Evolutionary conservation across 2,329 filamentous ascomycete genomes (phyloP).

Genomic region (Thielaviopsis musarum): DNA sequence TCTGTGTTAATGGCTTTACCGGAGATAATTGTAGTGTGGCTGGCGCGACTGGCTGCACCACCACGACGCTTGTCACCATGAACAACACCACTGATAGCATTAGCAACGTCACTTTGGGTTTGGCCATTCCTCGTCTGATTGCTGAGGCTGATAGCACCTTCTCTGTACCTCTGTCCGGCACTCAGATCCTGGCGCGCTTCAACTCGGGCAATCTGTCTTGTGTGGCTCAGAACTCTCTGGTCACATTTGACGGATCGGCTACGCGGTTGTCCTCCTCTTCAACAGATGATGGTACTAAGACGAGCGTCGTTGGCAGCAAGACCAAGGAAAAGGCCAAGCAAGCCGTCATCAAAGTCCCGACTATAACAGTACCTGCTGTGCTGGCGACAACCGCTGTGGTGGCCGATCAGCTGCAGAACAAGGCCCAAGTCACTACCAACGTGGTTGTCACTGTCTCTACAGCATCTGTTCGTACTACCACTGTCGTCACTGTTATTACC

Average conservation of each 20-base stretch:
- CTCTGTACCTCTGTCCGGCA: slow-evolving; percentile 55
- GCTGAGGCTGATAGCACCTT: slow-evolving; percentile 48
- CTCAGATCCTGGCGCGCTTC: slow-evolving; percentile 57
- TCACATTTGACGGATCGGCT: slow-evolving; percentile 56
- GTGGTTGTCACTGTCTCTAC: slow-evolving; percentile 6
- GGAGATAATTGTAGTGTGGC: slow-evolving; percentile 33
- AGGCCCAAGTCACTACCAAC: background rate
- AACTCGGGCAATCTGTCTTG: slow-evolving; percentile 63
- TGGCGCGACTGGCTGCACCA: slow-evolving; percentile 35
- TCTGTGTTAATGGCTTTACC: slow-evolving; percentile 80
- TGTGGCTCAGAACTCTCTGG: slow-evolving; percentile 67
- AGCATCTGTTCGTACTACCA: slow-evolving; percentile 1
- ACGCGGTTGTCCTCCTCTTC: slow-evolving; percentile 16
- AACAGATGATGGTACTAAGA: slow-evolving; percentile 16
- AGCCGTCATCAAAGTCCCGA: background rate
- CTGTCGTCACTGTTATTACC: slow-evolving; percentile 9
- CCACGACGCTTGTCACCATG: slow-evolving; percentile 27
- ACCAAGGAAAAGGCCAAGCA: slow-evolving; percentile 9
- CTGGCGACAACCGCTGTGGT: background rate
- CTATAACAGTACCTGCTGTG: slow-evolving; percentile 1
- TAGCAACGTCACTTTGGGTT: slow-evolving; percentile 62
- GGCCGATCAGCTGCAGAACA: background rate
- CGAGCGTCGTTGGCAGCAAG: slow-evolving; percentile 16
- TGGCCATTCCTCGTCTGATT: slow-evolving; percentile 60
- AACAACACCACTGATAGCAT: slow-evolving; percentile 23